Conservation (phyloP, 306 rosid species). For the Mimosa bimucronata region DNA sequence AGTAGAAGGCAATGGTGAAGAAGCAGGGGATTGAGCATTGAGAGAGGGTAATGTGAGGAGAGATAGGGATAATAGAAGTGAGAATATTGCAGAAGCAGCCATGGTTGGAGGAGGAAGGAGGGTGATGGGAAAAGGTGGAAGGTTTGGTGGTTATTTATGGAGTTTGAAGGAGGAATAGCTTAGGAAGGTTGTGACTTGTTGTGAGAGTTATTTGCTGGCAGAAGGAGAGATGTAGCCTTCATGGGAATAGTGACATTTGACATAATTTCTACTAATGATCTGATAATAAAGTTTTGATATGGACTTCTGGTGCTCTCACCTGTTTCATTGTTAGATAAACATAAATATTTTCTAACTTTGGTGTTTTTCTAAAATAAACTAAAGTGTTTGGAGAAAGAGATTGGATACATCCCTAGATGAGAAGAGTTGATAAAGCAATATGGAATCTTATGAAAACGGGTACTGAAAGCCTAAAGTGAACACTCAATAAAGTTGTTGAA, state of each 20-base stretch:
- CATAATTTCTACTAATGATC: slow-evolving; percentile 46
- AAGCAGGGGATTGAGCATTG: slow-evolving; percentile 48
- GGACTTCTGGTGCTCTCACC: neutral
- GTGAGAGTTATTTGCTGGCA: slow-evolving; percentile 26
- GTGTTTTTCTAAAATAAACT: neutral
- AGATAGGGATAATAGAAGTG: slow-evolving; percentile 36
- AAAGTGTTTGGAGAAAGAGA: no score
- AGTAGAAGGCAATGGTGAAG: slow-evolving; percentile 16
- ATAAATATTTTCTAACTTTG: neutral
- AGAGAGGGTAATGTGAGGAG: slow-evolving; percentile 18
- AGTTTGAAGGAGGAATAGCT: neutral
- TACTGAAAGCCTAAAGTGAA: no score
- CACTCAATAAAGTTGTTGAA: no score
- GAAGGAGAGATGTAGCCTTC: slow-evolving; percentile 57
- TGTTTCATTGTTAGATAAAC: neutral
- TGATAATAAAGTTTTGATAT: slow-evolving; percentile 30
- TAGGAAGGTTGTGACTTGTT: slow-evolving; percentile 32
- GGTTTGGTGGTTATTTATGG: slow-evolving; percentile 44
- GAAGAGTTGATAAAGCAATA: no score
- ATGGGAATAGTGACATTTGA: slow-evolving; percentile 49
- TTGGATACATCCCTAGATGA: no score
- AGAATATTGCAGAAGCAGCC: slow-evolving; percentile 34
- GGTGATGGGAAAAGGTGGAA: slow-evolving; percentile 5
- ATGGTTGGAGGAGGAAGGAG: slow-evolving; percentile 34
- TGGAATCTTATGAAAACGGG: no score